These are phyloP conservation scores for Boletus subcaerulescens DNA, from an alignment of 768 basidiomycete species.

Conservation along the genomic window DNA sequence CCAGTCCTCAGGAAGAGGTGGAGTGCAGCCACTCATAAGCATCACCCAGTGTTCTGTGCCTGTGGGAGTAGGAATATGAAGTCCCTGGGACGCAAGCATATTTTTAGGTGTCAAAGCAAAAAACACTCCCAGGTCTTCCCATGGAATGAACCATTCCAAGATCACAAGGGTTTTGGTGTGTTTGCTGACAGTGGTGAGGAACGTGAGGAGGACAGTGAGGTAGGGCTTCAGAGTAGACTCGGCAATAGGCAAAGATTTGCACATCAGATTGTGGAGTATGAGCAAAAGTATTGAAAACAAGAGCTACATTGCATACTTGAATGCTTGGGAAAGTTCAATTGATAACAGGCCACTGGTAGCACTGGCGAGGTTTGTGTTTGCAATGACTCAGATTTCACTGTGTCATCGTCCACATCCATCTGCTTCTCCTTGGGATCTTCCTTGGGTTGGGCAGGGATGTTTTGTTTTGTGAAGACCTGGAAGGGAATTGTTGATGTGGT, in stretches of 20 bases:
- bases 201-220: slow-evolving; percentile 81
- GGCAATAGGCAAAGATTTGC: slow-evolving; percentile 55
- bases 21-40: too few relatives aligned
- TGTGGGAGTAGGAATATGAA: slow-evolving; percentile 41
- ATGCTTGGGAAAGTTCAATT: slow-evolving; percentile 55
- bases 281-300: slow-evolving; percentile 75
- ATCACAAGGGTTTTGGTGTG: slow-evolving; percentile 56
- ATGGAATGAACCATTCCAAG: slow-evolving; percentile 80
- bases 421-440: slow-evolving; percentile 45
- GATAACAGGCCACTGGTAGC: slow-evolving; percentile 31
- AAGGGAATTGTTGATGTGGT: slow-evolving; percentile 34
- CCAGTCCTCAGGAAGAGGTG: slow-evolving; percentile 93
- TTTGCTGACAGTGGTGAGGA: slow-evolving; percentile 74
- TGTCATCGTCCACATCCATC: slow-evolving; percentile 68
- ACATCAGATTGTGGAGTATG: slow-evolving; percentile 61
- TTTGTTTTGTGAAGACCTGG: slow-evolving; percentile 53
- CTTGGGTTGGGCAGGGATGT: slow-evolving; percentile 26
- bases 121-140: slow-evolving; percentile 69
- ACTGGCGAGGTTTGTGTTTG: slow-evolving; percentile 24
- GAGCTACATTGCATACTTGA: slow-evolving; percentile 75
- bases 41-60: too few relatives aligned
- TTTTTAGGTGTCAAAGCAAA: slow-evolving; percentile 59
- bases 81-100: slow-evolving; percentile 46
- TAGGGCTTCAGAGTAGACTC: slow-evolving; percentile 74
- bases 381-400: slow-evolving; percentile 17